Base-by-base conservation (phyloP, 1,139 yeast genomes). In the Kluyveromyces sp. region DNA sequence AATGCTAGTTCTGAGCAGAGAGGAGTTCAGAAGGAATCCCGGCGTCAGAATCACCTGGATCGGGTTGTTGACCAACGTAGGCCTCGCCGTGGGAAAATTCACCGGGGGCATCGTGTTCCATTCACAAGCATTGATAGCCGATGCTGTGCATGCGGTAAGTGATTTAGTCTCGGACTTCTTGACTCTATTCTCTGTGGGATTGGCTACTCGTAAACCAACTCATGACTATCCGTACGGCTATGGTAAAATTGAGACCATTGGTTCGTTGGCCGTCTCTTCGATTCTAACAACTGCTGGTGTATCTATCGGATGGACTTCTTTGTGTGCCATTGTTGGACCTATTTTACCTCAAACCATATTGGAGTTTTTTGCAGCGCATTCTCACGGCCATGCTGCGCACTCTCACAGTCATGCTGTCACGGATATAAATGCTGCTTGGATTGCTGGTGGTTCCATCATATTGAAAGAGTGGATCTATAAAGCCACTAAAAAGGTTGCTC, bases 21-120 rank as follows among this genome's bases (percentile, higher is more conserved):
- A 67, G 42, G 66, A 70, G 41, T 62, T 73, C 44, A 61, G 59
- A 52, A 65, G 68, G 22, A 86, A 87, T 61, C 95, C 96, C 1
- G 96, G 95, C 6, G 95, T 88, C 15, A 73, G 94, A 50, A 88
- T 92, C 56, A 92, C 98, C 1, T 83, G 95, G 87, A 71, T 89
- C 41, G 98, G 98, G 0, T 71, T 92, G 35, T 65, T 81, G 28
- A 87, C 85, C 42, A 92, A 92, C 58, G 77, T 87, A 13, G 79
- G 83, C 16, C 81, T 92, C 83, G 96, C 95, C 0, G 69, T 77
- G 4, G 81, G 94, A 26, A 92, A 92, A 61, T 92, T 88, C 19
- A 64, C 80, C 20, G 97, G 97, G 20, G 98, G 98, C 2, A 72
- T 87, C 15, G 79, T 79, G 39, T 92, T 92, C 74, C 95, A 92